Evolutionary conservation across 148 eudicot genomes (phyloP).

Genomic region (Rhododendron kiyosumense): DNA sequence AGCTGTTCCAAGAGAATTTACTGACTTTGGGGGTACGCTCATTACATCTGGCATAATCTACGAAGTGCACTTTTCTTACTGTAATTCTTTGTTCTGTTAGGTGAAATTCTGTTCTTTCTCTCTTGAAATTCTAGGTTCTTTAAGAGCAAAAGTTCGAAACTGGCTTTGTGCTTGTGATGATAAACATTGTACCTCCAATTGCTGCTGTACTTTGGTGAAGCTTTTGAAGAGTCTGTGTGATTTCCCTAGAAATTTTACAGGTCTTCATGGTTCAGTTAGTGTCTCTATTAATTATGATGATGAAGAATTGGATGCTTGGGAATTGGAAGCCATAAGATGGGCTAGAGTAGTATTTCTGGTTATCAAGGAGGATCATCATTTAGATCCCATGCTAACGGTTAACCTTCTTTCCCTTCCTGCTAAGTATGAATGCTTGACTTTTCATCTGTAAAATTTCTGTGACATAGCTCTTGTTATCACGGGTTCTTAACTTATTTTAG

Average conservation of each 20-base stretch:
- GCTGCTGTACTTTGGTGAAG: constrained; percentile 20
- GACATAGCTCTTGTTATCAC: background rate
- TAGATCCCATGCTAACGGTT: constrained; percentile 60
- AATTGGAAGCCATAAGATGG: constrained; percentile 78
- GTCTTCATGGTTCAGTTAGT: constrained; percentile 20
- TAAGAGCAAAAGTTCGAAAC: constrained; percentile 47
- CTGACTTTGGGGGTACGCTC: constrained; percentile 69
- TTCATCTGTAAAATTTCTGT: background rate
- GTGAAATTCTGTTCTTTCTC: constrained; percentile 5
- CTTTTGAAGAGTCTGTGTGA: constrained; percentile 43
- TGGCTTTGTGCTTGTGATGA: constrained; percentile 54
- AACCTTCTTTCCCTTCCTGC: constrained; percentile 12
- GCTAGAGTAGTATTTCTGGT: constrained; percentile 75
- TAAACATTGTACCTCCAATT: constrained; percentile 17
- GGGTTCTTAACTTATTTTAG: background rate
- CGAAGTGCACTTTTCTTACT: background rate
- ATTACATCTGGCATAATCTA: background rate
- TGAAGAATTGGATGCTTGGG: constrained; percentile 79
- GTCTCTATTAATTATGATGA: constrained; percentile 47
- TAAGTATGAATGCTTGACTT: background rate
- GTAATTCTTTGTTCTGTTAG: background rate
- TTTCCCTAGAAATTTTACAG: constrained; percentile 43
- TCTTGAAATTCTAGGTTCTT: constrained; percentile 40
- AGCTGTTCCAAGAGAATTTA: constrained; percentile 76
- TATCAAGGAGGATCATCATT: constrained; percentile 39